Evolutionary conservation across 2,329 filamentous ascomycete genomes (phyloP).

Genomic region (Aspergillus sclerotialis): DNA sequence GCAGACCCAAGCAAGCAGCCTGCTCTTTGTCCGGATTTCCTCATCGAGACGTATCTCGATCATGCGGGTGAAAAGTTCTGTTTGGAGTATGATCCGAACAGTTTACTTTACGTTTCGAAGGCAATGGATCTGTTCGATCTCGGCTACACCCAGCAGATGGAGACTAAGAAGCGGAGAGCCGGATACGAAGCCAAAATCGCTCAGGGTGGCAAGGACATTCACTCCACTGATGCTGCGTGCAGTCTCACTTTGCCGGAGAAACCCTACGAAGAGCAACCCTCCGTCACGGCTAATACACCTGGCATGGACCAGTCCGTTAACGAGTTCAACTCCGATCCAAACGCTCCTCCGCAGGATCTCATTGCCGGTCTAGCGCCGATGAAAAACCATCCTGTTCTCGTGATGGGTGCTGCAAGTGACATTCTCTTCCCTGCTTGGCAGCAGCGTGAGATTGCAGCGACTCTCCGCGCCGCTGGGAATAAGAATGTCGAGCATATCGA

Average conservation of each 20-base stretch:
- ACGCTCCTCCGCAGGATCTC: constrained; percentile 67
- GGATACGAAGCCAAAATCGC: constrained; percentile 55
- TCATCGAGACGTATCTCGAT: constrained; percentile 97
- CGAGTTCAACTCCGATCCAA: constrained; percentile 12
- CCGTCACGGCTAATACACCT: constrained; percentile 36
- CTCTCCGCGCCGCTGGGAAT: constrained; percentile 71
- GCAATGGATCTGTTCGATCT: constrained; percentile 98
- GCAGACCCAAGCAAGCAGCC: constrained; percentile 82
- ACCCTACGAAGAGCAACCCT: constrained; percentile 82
- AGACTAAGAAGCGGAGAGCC: constrained; percentile 55
- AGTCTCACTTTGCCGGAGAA: constrained; percentile 72
- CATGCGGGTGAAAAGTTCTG: constrained; percentile 98
- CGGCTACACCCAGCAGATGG: constrained; percentile 61
- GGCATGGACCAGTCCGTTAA: constrained; percentile 24
- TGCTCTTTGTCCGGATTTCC: constrained; percentile 91
- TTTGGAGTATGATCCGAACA: constrained; percentile 92
- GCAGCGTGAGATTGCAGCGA: constrained; percentile 85
- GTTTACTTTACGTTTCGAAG: constrained; percentile 91
- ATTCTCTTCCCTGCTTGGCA: constrained; percentile 98
- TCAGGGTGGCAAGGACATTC: constrained; percentile 31
- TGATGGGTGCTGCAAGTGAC: constrained; percentile 91
- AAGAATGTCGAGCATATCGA: constrained; percentile 78
- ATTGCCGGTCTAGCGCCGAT: constrained; percentile 66
- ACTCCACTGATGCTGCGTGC: constrained; percentile 50
- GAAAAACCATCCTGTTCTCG: constrained; percentile 70